These are phyloP conservation scores for Globisporangium orthogonon DNA, from an alignment of 352 stramenopile species.

Conservation along the genomic window DNA sequence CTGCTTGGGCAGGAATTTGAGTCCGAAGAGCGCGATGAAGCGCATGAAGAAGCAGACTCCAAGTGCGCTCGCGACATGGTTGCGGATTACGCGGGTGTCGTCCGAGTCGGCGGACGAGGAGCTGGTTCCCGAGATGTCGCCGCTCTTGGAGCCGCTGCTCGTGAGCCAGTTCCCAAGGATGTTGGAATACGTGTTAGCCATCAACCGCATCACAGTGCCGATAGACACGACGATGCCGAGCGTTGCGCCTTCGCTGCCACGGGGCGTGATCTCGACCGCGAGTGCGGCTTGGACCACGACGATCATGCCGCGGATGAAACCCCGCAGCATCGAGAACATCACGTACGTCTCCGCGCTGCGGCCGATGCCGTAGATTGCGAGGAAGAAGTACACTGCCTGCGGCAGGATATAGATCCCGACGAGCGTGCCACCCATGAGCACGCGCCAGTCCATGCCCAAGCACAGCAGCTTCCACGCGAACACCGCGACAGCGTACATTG, in stretches of 20 bases:
- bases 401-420: conserved; percentile 30
- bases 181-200: conserved; percentile 40
- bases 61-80: conserved; percentile 29
- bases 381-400: conserved; percentile 28
- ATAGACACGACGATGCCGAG: conserved; percentile 48
- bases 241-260: conserved; percentile 45
- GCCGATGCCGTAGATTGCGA: conserved; percentile 20
- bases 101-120: conserved; percentile 1
- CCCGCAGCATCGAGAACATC: conserved; percentile 27
- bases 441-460: conserved; percentile 42
- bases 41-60: conserved; percentile 34
- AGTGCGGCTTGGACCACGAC: conserved; percentile 32
- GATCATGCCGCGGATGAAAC: conserved; percentile 31
- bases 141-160: conserved; percentile 10
- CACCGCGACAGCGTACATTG: conserved; percentile 32
- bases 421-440: conserved; percentile 19
- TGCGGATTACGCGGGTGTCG: conserved; percentile 2
- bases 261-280: conserved; percentile 43
- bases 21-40: conserved; percentile 27
- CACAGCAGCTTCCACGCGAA: conserved; percentile 40
- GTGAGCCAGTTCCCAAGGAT: conserved; percentile 34
- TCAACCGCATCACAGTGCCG: conserved; percentile 38
- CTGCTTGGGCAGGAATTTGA: conserved; percentile 38
- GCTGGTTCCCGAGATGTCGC: conserved; percentile 1
- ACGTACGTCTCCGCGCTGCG: conserved; percentile 30